Percentiles rank a stretch among this genome's conserved stretches.
Conservation (phyloP, 257 asterid species). For the Solanum virginianum region DNA sequence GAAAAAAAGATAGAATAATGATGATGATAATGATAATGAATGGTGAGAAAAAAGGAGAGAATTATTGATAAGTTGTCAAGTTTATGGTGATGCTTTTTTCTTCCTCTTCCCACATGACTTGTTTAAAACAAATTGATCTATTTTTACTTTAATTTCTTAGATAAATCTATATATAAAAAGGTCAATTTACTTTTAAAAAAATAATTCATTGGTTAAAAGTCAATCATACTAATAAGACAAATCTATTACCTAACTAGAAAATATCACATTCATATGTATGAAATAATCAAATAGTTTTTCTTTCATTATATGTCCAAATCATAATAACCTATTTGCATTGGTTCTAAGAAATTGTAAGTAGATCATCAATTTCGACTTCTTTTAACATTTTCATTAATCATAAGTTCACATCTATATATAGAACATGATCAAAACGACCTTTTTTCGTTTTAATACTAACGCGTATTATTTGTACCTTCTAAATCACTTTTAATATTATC, state of each 20-base stretch:
- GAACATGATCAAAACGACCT: no score
- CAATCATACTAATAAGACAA: neutral
- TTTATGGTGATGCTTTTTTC: neutral
- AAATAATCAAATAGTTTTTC: no score
- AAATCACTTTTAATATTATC: no score
- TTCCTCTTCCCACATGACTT: neutral
- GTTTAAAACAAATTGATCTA: neutral
- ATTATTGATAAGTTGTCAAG: neutral
- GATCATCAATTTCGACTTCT: neutral
- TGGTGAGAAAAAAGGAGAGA: neutral
- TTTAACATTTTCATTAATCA: neutral
- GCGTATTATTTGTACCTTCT: no score
- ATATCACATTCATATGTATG: neutral
- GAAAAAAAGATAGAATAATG: neutral
- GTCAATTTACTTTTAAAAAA: neutral
- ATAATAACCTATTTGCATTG: neutral
- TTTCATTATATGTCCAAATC: no score
- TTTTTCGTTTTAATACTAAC: no score
- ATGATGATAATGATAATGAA: neutral
- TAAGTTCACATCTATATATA: neutral
- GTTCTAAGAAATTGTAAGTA: neutral
- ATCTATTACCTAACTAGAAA: neutral
- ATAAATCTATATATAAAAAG: neutral
- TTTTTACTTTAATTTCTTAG: neutral
- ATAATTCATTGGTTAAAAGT: neutral